Base-by-base conservation (phyloP, 768 basidiomycete genomes). In the Stropharia rugosoannulata region DNA sequence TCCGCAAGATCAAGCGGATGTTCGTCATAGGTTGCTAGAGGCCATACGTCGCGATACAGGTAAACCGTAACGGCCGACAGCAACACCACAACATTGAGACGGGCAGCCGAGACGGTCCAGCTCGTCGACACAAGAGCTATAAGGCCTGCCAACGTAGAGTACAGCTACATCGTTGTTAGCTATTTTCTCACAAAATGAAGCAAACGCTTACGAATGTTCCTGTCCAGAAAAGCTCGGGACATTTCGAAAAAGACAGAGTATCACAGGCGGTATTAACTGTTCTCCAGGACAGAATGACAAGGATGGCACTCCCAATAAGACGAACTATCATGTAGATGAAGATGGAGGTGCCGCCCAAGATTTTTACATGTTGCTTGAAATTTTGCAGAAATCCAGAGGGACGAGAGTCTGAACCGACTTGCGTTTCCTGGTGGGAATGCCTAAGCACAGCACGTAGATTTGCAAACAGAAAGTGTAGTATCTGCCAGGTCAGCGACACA, bases 21-120 rank as follows among this genome's bases (percentile, higher is more conserved):
- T 13, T 75, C 63, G 5, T 70, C 69, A 62, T 70, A 81, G 4
- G 80, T 85, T 25, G 75, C 71, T 3, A 86, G 64, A 3, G 86
- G 85, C 69, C 75, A 83, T 4, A 87, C 45, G 57, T 82, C 78
- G 25, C 84, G 75, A 61, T 82, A 80, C 9, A 68, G 63, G 63
- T 79, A 87, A 2, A 84, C 71, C 4, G 48, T 58, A 72, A 58
- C 71, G 59, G 61, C 70, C 49, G 54, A 74, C 29, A 73, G 44
- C 1, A 73, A 60, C 7, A 75, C 38, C 10, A 44, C 16, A 9
- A 42, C 13, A 15, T 52, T 44, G 25, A 16, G 37, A n/a, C 51
- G 41, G 7, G 51, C 35, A 15, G 40, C 27, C 5, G 13, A n/a
- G 12, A 18, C 19, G 18, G 9, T 18, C 11, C 29, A 32, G 13